Evolutionary conservation across 2,329 filamentous ascomycete genomes (phyloP), one percentile per base, ranked within the genome.

Genomic region (Diplodia corticola): DNA sequence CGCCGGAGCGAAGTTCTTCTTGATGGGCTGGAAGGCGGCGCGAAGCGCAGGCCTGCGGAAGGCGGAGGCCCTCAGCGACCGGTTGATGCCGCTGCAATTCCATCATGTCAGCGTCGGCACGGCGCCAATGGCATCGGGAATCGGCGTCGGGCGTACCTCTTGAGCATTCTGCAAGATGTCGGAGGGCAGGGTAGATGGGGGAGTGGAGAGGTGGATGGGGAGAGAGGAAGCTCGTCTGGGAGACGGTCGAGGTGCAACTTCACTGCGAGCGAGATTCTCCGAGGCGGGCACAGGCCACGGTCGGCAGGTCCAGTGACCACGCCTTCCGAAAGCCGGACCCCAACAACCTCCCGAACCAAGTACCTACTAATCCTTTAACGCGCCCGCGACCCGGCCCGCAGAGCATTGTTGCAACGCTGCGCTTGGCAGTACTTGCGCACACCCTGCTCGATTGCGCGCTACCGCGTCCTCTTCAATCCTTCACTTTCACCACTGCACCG

Each of bases 31-130:
- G 78, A 86, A 82, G 73, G 85, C 82, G 76, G 44, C 30, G 51
- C 59, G 50, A 64, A 81, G 77, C 77, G 83, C 80, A 76, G 85
- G 84, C 76, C 85, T 82, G 78, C 84, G 81, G 77, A 85, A 81
- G 75, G 83, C 80, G 77, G 84, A 81, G 79, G 84, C 85, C 82
- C 85, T 85, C 78, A 87, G 83, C 80, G 84, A 84, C 82, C 86
- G 84, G 82, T 86, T 84, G 80, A 89, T 81, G 82, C 86, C 87
- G 85, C 87, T 89, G 75, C 70, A 69, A 70, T 72, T 69, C 70
- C 71, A 74, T 78, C 77, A 76, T 75, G 77, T 77, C 76, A 79
- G 77, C 72, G 67, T 69, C 68, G 64, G 65, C 68, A 70, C 70
- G 75, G 75, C 73, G 72, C 75, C 77, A 79, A 79, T 79, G 77